Evolutionary conservation across 1,284 basidiomycete species (phyloP).

Genomic region (Somion occarium): DNA sequence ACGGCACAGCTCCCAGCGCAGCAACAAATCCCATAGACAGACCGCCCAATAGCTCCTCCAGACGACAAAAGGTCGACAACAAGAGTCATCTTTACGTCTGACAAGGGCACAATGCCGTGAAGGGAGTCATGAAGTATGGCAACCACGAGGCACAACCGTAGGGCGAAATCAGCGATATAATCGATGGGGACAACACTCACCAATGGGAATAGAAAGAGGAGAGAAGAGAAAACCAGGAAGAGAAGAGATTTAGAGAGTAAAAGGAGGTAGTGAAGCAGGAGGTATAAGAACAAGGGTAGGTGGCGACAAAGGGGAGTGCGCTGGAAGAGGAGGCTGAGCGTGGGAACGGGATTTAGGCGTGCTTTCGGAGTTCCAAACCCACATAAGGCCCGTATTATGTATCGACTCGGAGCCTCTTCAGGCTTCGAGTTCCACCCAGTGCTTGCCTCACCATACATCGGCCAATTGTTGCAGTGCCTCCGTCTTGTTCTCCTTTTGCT

Average conservation of each 20-base stretch:
- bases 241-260: conserved; percentile 11
- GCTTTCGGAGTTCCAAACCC: conserved; percentile 7
- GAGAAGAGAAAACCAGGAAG: conserved; percentile 12
- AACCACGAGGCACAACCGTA: not conserved
- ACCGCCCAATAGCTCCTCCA: not conserved
- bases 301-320: conserved; percentile 16
- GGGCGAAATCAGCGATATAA: conserved; percentile 1
- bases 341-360: conserved; percentile 13
- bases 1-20: conserved; percentile 9
- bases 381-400: not conserved
- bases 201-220: conserved; percentile 13
- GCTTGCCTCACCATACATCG: not conserved
- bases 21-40: conserved; percentile 1
- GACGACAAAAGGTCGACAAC: not conserved
- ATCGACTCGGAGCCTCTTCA: not conserved
- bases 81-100: conserved; percentile 3
- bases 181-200: conserved; percentile 16
- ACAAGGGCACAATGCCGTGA: not conserved
- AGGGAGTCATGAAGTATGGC: not conserved
- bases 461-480: no score
- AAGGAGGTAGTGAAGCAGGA: conserved; percentile 27
- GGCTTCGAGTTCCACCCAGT: not conserved
- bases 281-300: conserved; percentile 24
- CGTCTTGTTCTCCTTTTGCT: no score
- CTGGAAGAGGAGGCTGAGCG: conserved; percentile 31